Base-by-base conservation (phyloP, 495 filamentous ascomycete genomes). In the Margaritispora aquatica region DNA sequence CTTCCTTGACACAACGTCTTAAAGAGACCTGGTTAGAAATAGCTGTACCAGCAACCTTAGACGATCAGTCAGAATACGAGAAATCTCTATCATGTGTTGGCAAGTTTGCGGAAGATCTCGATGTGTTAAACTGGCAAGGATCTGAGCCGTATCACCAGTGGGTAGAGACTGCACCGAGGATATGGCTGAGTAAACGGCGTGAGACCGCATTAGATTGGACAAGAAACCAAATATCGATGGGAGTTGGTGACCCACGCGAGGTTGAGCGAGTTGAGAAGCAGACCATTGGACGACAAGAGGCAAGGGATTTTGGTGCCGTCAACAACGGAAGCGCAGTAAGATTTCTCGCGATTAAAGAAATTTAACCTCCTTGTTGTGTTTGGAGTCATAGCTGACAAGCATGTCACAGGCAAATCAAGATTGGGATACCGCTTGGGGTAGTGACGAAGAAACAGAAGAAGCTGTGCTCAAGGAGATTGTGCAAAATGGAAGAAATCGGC, bases 251-350 rank as follows among this genome's bases (percentile, higher is more conserved):
- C 26, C 78, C 83, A 2, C 84, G 81, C 61, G 73, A 76, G 41
- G 91, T 93, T 1, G 91, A 97, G 67, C 82, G 88, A 55, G 76
- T 93, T 0, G 95, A 98, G 70, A 96, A 88, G 23, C 85, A 91
- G 65, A 81, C 85, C 59, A 74, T 97, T 1, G 82, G 84, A 1
- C 79, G 75, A 60, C 78, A 81, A 1, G 90, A 96, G 65, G 82
- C 75, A 21, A 69, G 84, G 34, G 76, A 80, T 23, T 67, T 90
- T 9, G 72, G 79, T 27, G 76, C 78, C 1, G 84, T 78, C 53
- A 75, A 76, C n/a, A 75, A 71, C 22, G 38, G 38, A 2, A 44
- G 15, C 38, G 38, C 38, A 44, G 38, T 44, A 44, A 44, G 38
- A 15, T 17, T 10, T n/a, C 19, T n/a, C 15, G 29, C 5, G 15